A percentile compares a stretch with the other conserved stretches of the same genome.
phyloP scores from a whole-genome alignment of 768 basidiomycete genomes.

The Trametes gibbosa region DNA sequence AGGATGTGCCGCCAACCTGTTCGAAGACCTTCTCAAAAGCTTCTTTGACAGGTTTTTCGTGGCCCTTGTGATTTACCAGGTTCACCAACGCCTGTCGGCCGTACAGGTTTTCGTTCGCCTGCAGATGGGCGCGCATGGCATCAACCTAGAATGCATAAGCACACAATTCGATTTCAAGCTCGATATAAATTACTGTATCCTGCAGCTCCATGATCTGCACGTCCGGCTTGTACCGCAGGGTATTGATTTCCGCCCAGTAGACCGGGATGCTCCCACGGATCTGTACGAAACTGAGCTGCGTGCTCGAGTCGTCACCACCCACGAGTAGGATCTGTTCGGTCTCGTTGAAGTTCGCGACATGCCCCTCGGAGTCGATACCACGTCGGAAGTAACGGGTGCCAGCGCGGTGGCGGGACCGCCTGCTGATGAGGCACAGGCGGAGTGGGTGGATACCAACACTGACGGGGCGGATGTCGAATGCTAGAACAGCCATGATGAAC shows the following conservation, averaged over 20 bases:
- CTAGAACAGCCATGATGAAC: conserved; percentile 37
- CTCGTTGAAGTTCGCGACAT: conserved; percentile 97
- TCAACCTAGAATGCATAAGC: conserved; percentile 47
- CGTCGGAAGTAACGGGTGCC: conserved; percentile 97
- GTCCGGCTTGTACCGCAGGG: conserved; percentile 93
- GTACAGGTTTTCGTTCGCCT: conserved; percentile 69
- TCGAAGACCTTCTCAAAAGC: conserved; percentile 81
- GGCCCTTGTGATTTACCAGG: conserved; percentile 89
- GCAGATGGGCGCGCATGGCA: conserved; percentile 71
- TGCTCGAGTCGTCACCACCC: conserved; percentile 49
- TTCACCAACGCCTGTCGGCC: conserved; percentile 82
- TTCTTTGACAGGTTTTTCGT: conserved; percentile 93
- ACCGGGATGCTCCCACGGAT: conserved; percentile 91
- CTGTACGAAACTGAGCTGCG: conserved; percentile 85
- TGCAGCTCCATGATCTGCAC: conserved; percentile 92
- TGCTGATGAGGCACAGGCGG: conserved; percentile 85
- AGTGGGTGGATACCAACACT: conserved; percentile 76
- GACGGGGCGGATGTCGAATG: conserved; percentile 79
- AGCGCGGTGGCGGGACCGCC: conserved; percentile 90
- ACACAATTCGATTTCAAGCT: background rate
- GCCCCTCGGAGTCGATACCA: conserved; percentile 84
- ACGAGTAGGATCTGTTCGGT: conserved; percentile 92
- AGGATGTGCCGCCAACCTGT: conserved; percentile 39
- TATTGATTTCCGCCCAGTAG: conserved; percentile 97
- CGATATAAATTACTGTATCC: conserved; percentile 60